Percentiles rank a stretch among this genome's conserved stretches.
phyloP scores from a whole-genome alignment of 2,329 filamentous ascomycete genomes.

The Paecilomyces dactylethromorphus region DNA sequence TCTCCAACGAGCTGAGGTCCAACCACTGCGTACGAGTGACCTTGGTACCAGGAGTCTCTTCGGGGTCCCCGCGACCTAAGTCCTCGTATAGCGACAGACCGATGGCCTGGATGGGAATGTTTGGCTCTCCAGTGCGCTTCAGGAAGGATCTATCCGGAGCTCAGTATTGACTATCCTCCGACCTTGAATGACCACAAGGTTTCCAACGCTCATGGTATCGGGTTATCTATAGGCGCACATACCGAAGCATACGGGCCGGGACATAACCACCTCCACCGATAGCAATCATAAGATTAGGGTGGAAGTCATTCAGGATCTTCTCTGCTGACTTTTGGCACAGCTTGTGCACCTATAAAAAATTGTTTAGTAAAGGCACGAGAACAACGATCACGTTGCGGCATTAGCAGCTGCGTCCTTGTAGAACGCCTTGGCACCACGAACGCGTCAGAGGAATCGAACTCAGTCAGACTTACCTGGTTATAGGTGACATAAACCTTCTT shows the following conservation, averaged over 20 bases:
- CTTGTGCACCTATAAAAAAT: conserved; percentile 72
- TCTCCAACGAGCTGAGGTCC: conserved; percentile 77
- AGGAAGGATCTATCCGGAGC: conserved; percentile 65
- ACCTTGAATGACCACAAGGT: background rate
- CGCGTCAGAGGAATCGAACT: background rate
- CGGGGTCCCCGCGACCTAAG: conserved; percentile 55
- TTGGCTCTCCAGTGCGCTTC: conserved; percentile 76
- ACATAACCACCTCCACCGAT: conserved; percentile 98
- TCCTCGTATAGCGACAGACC: conserved; percentile 94
- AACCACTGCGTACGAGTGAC: conserved; percentile 98
- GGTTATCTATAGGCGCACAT: conserved; percentile 12
- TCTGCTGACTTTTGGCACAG: conserved; percentile 83
- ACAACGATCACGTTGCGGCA: background rate
- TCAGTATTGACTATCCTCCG: conserved; percentile 3
- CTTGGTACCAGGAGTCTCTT: conserved; percentile 82
- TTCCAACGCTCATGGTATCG: background rate
- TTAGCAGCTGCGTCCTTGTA: background rate
- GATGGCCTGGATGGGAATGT: conserved; percentile 99
- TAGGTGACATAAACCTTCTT: conserved; percentile 87
- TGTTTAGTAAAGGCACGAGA: background rate
- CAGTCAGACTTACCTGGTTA: conserved; percentile 65
- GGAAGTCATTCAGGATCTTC: conserved; percentile 74
- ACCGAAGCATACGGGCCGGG: conserved; percentile 88
- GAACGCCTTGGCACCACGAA: background rate
- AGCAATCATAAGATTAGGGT: conserved; percentile 95